These are phyloP conservation scores for Psophocarpus tetragonolobus DNA, from an alignment of 306 rosid species.

Conservation along the genomic window DNA sequence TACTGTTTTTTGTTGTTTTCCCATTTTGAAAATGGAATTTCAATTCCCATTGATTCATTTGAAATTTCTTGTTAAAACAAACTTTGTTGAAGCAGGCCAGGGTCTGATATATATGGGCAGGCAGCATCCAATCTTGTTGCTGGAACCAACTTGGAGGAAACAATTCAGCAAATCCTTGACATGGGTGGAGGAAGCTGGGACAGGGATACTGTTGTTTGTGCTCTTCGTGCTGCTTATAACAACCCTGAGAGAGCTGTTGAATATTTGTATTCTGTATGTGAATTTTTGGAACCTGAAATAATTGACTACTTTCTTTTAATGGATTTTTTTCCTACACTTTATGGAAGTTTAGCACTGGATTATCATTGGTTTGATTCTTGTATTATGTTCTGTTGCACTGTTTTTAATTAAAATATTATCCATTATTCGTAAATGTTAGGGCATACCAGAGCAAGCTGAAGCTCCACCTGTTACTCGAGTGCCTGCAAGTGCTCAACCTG, in stretches of 20 bases:
- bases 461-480: conserved; percentile 54
- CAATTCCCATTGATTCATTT: not conserved
- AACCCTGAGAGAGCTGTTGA: conserved; percentile 93
- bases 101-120: conserved; percentile 57
- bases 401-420: not conserved
- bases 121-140: conserved; percentile 82
- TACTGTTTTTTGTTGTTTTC: not conserved
- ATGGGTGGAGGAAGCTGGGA: conserved; percentile 95
- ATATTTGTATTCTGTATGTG: conserved; percentile 74
- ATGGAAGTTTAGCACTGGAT: not conserved
- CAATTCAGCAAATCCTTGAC: conserved; percentile 67
- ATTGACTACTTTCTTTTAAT: not conserved
- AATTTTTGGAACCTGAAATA: not conserved
- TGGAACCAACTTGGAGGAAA: conserved; percentile 69
- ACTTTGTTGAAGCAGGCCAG: conserved; percentile 51
- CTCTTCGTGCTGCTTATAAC: conserved; percentile 86
- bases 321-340: not conserved
- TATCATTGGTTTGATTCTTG: not conserved
- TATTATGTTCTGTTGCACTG: not conserved
- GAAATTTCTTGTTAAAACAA: not conserved
- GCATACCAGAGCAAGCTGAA: conserved; percentile 85
- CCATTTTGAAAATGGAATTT: not conserved
- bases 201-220: conserved; percentile 73
- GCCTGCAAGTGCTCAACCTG: conserved; percentile 46
- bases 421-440: conserved; percentile 41